Base-by-base conservation (phyloP, 2,329 filamentous ascomycete genomes). In the Ophiobolus disseminans region DNA sequence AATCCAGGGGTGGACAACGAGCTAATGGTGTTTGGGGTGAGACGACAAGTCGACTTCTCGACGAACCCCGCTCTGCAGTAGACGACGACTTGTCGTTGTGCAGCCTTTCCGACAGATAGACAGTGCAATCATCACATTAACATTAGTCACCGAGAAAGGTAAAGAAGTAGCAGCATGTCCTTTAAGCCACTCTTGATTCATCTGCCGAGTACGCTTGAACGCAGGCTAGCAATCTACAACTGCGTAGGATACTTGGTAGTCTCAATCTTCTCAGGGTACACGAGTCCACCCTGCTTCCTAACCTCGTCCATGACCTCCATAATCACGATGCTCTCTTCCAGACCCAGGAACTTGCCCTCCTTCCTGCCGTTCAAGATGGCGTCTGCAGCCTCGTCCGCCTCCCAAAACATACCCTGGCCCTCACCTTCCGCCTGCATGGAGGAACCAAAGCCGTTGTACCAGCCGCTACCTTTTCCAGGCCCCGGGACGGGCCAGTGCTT, bases 391-490 rank as follows among this genome's bases (percentile, higher is more conserved):
- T 91, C 89, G 69, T 92, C 89, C 1, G 90, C 90, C 72, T 92
- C 88, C 87, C 87, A 93, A 76, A 90, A 94, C 89, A 95, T 94
- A 40, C 90, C 91, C 57, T 90, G 87, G 9, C 90, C 90, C 60
- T 78, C 74, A 11, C 78, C 81, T 21, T 84, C 83, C 48, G 82
- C 75, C 23, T 78, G 69, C 44, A 60, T 65, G 20, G 54, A 54
- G 31, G 65, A 72, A 13, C 73, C 75, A 46, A 79, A 80, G 22
- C 78, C 77, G 47, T 79, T 80, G 60, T 71, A 68, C 74, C 76
- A 80, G 5, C 73, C 75, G 40, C 71, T 75, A 19, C 75, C 75
- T 57, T 74, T 71, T n/a, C 76, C 77, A 6, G 78, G 77, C 4
- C 76, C 77, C 2, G 77, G 77, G 41, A 75, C 73, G 10, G 68